These are phyloP conservation scores for Malassezia caprae DNA, from an alignment of 1,284 basidiomycete species.

Conservation along the genomic window DNA sequence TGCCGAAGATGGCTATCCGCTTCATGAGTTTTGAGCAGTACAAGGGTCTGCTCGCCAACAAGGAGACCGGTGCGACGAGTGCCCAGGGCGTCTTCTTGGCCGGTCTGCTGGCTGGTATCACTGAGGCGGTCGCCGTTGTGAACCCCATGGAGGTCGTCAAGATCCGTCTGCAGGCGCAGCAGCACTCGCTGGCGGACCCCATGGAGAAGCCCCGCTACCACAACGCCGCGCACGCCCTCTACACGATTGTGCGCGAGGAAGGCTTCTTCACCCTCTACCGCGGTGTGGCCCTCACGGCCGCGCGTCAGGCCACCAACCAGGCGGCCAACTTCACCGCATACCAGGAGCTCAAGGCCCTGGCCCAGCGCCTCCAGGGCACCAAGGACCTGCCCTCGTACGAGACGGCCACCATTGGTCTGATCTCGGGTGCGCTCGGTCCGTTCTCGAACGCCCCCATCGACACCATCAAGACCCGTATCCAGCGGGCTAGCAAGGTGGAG, in stretches of 20 bases:
- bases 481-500: conserved; percentile 68
- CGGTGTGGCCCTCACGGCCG: conserved; percentile 78
- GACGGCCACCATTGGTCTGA: conserved; percentile 82
- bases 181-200: conserved; percentile 93
- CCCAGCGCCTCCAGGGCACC: conserved; percentile 59
- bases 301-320: conserved; percentile 96
- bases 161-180: conserved; percentile 94
- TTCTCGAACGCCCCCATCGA: conserved; percentile 93
- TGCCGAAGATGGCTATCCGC: conserved; percentile 98
- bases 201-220: conserved; percentile 85
- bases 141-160: conserved; percentile 99
- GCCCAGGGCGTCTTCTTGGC: conserved; percentile 64
- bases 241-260: conserved; percentile 88
- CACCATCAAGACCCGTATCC: conserved; percentile 79
- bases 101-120: conserved; percentile 83
- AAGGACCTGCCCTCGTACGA: conserved; percentile 65
- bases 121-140: conserved; percentile 80
- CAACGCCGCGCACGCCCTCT: conserved; percentile 92
- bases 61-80: conserved; percentile 64
- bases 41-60: conserved; percentile 70
- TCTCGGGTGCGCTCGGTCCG: conserved; percentile 94
- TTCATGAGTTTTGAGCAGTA: conserved; percentile 97
- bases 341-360: conserved; percentile 82
- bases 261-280: conserved; percentile 76
- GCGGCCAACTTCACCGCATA: conserved; percentile 98